Base-by-base conservation (phyloP, 257 asterid genomes). In the Petrea volubilis region DNA sequence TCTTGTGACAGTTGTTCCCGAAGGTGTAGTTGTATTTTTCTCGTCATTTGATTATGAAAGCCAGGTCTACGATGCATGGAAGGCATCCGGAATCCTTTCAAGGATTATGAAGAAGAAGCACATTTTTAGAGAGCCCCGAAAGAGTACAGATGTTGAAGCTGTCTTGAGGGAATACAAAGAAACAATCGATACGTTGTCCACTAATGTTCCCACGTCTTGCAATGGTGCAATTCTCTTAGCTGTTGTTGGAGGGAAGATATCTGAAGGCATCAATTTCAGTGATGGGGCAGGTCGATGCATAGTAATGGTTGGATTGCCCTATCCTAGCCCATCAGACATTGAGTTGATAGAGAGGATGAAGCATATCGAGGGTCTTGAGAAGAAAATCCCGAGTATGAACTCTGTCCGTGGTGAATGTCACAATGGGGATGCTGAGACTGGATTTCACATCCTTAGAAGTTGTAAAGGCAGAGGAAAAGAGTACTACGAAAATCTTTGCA, bases 251-350 rank as follows among this genome's bases (percentile, higher is more conserved):
- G 99, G 99, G 28, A 94, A 94, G 84, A 81, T 94, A 80, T 94
- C 99, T 5, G 99, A 94, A 84, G 99, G 99, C 56, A 94, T 94
- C 76, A 94, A 94, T 83, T 88, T 94, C 27, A 90, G 97, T 27
- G 94, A 94, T 57, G 98, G 98, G 23, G 87, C 91, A 62, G 98
- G 99, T 25, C 83, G 98, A 68, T 94, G 99, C 82, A 84, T 94
- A 75, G 87, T 94, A 68, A 94, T 94, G 99, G 98, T 90, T 62
- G 99, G 99, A 66, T 75, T 94, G 79, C 99, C 99, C 43, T 94
- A 91, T 78, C 95, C 98, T 8, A 89, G 89, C 80, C 99, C 98
- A 36, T 92, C 98, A 25, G 97, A 91, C 68, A 69, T 88, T 17
- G 98, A 91, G 82, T 79, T 94, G 84, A 94, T 91, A 43, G 99